Evolutionary conservation across 768 basidiomycete genomes (phyloP).

Genomic region (Lactarius deliciosus): DNA sequence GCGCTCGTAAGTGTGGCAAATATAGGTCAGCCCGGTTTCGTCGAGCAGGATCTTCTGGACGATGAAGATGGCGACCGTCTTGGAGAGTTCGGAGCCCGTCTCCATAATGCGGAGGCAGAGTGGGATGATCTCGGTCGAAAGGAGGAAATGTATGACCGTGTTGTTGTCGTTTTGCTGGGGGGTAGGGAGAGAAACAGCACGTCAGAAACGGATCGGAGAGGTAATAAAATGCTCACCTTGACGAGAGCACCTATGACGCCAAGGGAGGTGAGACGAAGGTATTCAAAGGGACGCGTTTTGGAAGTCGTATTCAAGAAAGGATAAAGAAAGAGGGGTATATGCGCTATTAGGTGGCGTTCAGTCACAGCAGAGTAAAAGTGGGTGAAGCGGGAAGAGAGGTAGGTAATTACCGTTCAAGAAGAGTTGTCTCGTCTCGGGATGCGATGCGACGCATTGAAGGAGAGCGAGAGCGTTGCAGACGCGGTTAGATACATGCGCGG

Average conservation of each 20-base stretch:
- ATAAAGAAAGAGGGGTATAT: slow-evolving; percentile 93
- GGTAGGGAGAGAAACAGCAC: neutral
- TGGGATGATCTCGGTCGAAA: slow-evolving; percentile 99
- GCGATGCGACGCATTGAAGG: slow-evolving; percentile 97
- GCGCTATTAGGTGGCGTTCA: slow-evolving; percentile 52
- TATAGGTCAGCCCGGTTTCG: slow-evolving; percentile 96
- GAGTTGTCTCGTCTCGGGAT: slow-evolving; percentile 91
- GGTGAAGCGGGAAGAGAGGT: neutral
- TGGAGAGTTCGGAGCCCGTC: slow-evolving; percentile 96
- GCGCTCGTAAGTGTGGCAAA: slow-evolving; percentile 99
- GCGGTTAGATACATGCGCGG: slow-evolving; percentile 96
- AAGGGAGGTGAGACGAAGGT: slow-evolving; percentile 97
- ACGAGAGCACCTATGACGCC: slow-evolving; percentile 99
- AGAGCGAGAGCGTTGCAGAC: slow-evolving; percentile 99
- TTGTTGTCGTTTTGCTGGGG: slow-evolving; percentile 97
- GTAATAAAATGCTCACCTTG: slow-evolving; percentile 54
- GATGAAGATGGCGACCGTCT: slow-evolving; percentile 99
- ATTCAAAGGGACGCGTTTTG: slow-evolving; percentile 99
- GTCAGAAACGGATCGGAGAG: slow-evolving; percentile 1
- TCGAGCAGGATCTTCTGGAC: slow-evolving; percentile 97
- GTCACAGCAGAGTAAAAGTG: neutral
- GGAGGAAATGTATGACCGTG: slow-evolving; percentile 97
- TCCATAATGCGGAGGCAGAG: slow-evolving; percentile 99
- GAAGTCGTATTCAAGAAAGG: slow-evolving; percentile 98
- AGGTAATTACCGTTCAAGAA: slow-evolving; percentile 80